phyloP scores from a whole-genome alignment of 2,329 filamentous ascomycete species.

The Apiospora aurea region DNA sequence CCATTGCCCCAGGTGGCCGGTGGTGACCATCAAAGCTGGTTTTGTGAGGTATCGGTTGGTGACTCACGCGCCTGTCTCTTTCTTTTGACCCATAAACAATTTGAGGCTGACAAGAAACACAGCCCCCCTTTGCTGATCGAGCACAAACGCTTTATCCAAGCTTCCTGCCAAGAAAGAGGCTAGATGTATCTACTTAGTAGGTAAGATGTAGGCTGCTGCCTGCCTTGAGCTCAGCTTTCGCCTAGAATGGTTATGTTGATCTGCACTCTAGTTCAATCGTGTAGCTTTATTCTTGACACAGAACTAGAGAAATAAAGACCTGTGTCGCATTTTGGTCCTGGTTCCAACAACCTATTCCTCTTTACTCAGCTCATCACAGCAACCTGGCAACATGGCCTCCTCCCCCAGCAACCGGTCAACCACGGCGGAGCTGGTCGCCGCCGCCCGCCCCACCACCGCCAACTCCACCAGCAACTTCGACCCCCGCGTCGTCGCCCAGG shows the following conservation, averaged over 20 bases:
- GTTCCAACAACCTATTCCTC: not conserved
- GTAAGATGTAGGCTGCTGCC: not conserved
- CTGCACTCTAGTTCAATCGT: not conserved
- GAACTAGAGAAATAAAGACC: not conserved
- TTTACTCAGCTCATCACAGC: not conserved
- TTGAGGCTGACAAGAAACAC: not conserved
- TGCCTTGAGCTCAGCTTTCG: not conserved
- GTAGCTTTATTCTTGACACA: not conserved
- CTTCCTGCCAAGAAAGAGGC: not conserved
- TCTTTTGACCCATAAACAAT: not conserved
- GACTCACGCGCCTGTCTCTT: not conserved
- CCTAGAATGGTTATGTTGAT: not conserved
- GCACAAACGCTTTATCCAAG: not conserved
- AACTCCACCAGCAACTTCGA: slow-evolving; percentile 31
- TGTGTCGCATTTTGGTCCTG: not conserved
- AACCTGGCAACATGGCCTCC: not conserved
- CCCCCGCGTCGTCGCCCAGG: slow-evolving; percentile 29
- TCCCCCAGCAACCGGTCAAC: not conserved
- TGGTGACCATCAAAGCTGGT: not conserved
- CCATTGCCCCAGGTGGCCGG: too few species aligned
- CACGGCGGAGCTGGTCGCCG: not conserved
- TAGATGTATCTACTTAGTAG: not conserved
- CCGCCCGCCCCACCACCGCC: slow-evolving; percentile 2
- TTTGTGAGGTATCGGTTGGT: not conserved
- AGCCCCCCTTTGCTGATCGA: not conserved